A percentile compares a stretch with the other conserved stretches of the same genome.
These are phyloP conservation scores for Panicum miliaceum DNA, from an alignment of 176 grass and related monocot species.

Conservation along the genomic window DNA sequence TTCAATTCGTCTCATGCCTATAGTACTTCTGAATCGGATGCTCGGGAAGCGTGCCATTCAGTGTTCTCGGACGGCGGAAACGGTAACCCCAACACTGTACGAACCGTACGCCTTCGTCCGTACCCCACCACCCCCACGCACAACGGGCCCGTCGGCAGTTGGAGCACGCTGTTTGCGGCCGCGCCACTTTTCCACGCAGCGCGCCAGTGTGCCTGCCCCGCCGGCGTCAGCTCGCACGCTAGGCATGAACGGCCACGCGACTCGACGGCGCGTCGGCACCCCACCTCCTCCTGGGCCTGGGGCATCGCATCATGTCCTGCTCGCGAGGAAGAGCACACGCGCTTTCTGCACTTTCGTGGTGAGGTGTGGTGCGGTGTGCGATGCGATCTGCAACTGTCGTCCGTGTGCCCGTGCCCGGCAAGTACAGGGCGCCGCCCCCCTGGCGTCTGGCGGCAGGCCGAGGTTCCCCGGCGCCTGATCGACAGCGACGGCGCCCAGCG, in stretches of 20 bases:
- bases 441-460: not conserved
- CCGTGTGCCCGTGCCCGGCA: not conserved
- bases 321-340: not conserved
- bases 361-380: not conserved
- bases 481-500: not conserved
- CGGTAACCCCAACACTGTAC: not conserved
- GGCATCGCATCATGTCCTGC: not conserved
- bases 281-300: not conserved
- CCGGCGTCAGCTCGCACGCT: not conserved
- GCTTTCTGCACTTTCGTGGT: not conserved
- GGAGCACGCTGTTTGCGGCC: slow-evolving; percentile 42
- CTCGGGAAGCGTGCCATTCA: slow-evolving; percentile 24
- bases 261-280: not conserved
- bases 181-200: slow-evolving; percentile 7
- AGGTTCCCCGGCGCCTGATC: not conserved
- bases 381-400: not conserved
- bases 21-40: not conserved
- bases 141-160: slow-evolving; percentile 17
- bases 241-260: not conserved
- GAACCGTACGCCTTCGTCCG: slow-evolving; percentile 40
- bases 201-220: not conserved
- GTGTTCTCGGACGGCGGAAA: not conserved
- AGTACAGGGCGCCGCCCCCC: not conserved
- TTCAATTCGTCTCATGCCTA: slow-evolving; percentile 16
- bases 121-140: not conserved